Evolutionary conservation across 23 red algal species (phyloP), one percentile per base, ranked within the genome.

Genomic region (Pyropia haitanensis): DNA sequence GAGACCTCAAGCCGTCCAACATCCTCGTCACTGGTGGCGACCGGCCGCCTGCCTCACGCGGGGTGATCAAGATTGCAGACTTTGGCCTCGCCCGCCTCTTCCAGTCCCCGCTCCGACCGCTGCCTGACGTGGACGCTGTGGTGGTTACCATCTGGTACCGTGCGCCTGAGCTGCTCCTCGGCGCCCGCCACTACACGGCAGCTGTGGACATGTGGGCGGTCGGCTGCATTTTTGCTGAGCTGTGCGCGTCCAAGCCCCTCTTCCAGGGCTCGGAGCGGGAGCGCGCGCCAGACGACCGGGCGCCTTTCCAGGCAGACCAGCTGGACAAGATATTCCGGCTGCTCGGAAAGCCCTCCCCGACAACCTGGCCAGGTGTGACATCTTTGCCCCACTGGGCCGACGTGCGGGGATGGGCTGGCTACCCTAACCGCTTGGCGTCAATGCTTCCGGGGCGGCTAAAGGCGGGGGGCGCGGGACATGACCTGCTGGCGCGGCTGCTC

Each of bases 1-100:
- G 88, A 13, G 88, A 94, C 64, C 53, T 94, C 20, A 94, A 94
- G 54, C 80, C 81, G 14, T 77, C 69, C 27, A 94, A 94, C 30
- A 84, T 94, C 51, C 77, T 94, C 12, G 80, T 84, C 23, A 86
- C 85, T 14, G 83, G 83, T 16, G 56, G 61, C 67, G 88, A 95
- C 60, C 76, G 77, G 52, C 84, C 84, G 28, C 75, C 76, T 22
- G 81, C 77, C 51, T 64, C 80, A 24, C 61, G 65, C 2, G 85
- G 83, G 18, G 85, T 72, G 27, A 79, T 96, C 53, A 96, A 96
- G 53, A 88, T 96, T 53, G 92, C 82, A n/a, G 92, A 96, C 73
- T 96, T 96, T 77, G 92, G 92, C n/a, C 81, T 96, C 0, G 83
- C 92, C 34, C 76, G 88, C 58, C 63, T 86, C 5, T 94, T 86